These are phyloP conservation scores for Agaricus subrufescens DNA, from an alignment of 768 basidiomycete genomes.

Conservation along the genomic window DNA sequence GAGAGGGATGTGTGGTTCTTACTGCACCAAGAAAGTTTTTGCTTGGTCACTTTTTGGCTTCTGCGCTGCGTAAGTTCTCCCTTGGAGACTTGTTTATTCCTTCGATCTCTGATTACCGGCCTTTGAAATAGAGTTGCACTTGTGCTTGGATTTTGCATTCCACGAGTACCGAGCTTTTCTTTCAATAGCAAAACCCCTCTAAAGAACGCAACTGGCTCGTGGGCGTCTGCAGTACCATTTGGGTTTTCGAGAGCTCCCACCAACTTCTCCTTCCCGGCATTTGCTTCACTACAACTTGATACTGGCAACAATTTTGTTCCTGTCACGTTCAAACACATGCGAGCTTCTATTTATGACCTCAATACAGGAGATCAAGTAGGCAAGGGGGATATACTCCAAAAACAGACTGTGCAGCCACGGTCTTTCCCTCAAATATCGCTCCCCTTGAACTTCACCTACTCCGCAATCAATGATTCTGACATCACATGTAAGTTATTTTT, in stretches of 20 bases:
- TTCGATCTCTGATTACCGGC: neutral
- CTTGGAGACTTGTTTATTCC: neutral
- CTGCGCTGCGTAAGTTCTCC: slow-evolving; percentile 40
- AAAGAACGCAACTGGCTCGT: slow-evolving; percentile 49
- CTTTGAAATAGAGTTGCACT: slow-evolving; percentile 48
- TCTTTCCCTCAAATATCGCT: slow-evolving; percentile 58
- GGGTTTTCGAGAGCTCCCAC: slow-evolving; percentile 74
- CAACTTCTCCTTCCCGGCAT: slow-evolving; percentile 86
- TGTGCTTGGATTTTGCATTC: slow-evolving; percentile 74
- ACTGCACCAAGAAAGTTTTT: slow-evolving; percentile 68
- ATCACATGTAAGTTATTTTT: slow-evolving; percentile 59
- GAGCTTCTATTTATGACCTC: slow-evolving; percentile 68
- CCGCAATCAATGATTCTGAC: slow-evolving; percentile 76
- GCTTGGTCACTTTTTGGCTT: slow-evolving; percentile 66
- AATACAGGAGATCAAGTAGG: slow-evolving; percentile 62
- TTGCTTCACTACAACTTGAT: slow-evolving; percentile 71
- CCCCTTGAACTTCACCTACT: slow-evolving; percentile 82
- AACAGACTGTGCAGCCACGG: slow-evolving; percentile 60
- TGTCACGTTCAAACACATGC: slow-evolving; percentile 62
- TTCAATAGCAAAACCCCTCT: slow-evolving; percentile 61
- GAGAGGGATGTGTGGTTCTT: slow-evolving; percentile 73
- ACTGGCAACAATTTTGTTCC: slow-evolving; percentile 75
- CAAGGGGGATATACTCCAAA: slow-evolving; percentile 52
- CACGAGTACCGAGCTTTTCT: slow-evolving; percentile 71
- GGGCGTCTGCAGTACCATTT: slow-evolving; percentile 50